phyloP scores from a whole-genome alignment of 306 rosid species.

The Alnus glutinosa region DNA sequence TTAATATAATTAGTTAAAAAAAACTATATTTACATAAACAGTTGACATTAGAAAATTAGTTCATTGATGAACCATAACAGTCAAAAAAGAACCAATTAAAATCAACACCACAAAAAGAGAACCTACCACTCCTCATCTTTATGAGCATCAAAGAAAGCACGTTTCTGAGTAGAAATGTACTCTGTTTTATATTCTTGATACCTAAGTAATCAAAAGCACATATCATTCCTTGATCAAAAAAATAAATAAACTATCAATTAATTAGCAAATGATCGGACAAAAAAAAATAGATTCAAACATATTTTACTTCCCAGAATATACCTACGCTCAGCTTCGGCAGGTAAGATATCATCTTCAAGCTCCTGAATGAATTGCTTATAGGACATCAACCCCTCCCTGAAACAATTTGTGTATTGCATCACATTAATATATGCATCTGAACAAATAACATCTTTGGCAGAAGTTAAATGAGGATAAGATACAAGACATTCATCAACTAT shows the following conservation, averaged over 20 bases:
- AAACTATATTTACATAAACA: constrained; percentile 1
- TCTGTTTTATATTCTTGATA: constrained; percentile 95
- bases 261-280: background rate
- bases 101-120: background rate
- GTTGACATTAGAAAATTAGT: background rate
- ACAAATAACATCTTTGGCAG: constrained; percentile 12
- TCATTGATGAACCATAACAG: background rate
- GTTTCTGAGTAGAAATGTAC: constrained; percentile 92
- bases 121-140: constrained; percentile 92
- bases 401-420: constrained; percentile 31
- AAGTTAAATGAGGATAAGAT: background rate
- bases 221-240: constrained; percentile 8
- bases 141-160: constrained; percentile 82
- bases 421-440: constrained; percentile 14
- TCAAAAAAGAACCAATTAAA: constrained; percentile 23
- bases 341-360: constrained; percentile 96
- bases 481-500: background rate
- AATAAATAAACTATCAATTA: background rate
- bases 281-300: background rate
- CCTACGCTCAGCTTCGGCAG: constrained; percentile 98
- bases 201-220: constrained; percentile 42
- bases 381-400: constrained; percentile 96
- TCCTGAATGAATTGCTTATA: constrained; percentile 98
- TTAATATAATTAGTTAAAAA: constrained; percentile 27
- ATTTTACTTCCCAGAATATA: constrained; percentile 33